phyloP scores from a whole-genome alignment of 306 rosid genomes.

The Erythrophleum fordii region DNA sequence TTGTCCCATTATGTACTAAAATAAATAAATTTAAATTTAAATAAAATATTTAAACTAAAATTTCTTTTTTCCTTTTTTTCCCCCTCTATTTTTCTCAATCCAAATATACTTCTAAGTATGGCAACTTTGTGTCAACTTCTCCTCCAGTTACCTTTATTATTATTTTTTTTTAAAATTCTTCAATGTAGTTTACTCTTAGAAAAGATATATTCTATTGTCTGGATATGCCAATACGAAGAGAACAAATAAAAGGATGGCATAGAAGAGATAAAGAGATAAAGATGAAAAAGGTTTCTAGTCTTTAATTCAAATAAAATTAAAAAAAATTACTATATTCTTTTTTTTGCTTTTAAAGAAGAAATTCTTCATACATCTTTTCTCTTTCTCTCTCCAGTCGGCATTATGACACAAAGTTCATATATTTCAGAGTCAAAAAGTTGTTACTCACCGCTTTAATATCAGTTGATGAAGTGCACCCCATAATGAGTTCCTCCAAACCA shows the following conservation, averaged over 20 bases:
- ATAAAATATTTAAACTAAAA: neutral
- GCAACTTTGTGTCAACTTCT: neutral
- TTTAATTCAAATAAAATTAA: conserved; percentile 62
- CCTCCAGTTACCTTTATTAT: neutral
- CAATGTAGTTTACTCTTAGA: conserved; percentile 19
- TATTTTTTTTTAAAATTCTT: neutral
- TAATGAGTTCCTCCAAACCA: conserved; percentile 97
- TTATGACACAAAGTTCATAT: conserved; percentile 55
- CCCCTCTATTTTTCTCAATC: neutral
- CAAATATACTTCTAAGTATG: neutral
- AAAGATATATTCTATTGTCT: conserved; percentile 41
- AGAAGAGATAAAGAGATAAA: conserved; percentile 50
- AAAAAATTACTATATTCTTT: conserved; percentile 12
- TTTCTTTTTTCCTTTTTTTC: neutral
- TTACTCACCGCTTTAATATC: conserved; percentile 79
- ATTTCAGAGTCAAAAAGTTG: conserved; percentile 71
- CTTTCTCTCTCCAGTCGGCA: conserved; percentile 27
- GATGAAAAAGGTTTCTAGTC: conserved; percentile 42
- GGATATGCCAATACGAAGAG: conserved; percentile 45
- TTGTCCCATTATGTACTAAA: neutral
- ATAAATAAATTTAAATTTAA: neutral
- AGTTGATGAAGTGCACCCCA: conserved; percentile 95
- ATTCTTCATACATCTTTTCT: conserved; percentile 26
- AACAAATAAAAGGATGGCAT: conserved; percentile 33
- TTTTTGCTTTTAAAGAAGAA: conserved; percentile 3